Percentiles rank a stretch among this genome's conserved stretches.
These are phyloP conservation scores for Solanum okadae DNA, from an alignment of 257 asterid genomes.

Conservation along the genomic window DNA sequence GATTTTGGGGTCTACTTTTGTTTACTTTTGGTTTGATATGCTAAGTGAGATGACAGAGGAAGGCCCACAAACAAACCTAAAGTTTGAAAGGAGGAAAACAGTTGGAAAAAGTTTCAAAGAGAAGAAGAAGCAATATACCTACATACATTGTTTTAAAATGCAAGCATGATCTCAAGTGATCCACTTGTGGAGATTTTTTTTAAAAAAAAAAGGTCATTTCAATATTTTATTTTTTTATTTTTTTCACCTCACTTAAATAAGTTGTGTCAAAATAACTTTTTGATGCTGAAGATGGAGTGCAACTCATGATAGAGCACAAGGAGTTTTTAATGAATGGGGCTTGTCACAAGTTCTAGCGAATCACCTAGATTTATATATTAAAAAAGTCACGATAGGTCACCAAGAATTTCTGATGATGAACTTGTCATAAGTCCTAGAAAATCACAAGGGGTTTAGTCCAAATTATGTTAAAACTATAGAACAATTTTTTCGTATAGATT, in stretches of 20 bases:
- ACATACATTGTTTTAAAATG: background rate
- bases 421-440: background rate
- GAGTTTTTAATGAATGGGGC: background rate
- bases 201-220: too few relatives aligned
- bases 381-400: background rate
- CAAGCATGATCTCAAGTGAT: background rate
- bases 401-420: background rate
- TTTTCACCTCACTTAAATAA: background rate
- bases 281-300: background rate
- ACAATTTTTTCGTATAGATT: too few relatives aligned
- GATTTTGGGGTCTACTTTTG: slow-evolving; percentile 7
- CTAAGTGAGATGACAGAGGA: slow-evolving; percentile 20
- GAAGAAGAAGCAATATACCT: background rate
- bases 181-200: background rate
- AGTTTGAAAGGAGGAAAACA: slow-evolving; percentile 17
- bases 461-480: background rate
- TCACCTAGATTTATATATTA: background rate
- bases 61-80: slow-evolving; percentile 23
- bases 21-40: slow-evolving; percentile 6
- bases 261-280: background rate
- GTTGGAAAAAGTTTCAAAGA: slow-evolving; percentile 15
- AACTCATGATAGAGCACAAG: background rate
- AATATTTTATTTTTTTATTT: background rate
- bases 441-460: background rate
- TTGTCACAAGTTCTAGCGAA: background rate